Evolutionary conservation across 2,329 filamentous ascomycete species (phyloP).

Genomic region (Diplodia seriata): DNA sequence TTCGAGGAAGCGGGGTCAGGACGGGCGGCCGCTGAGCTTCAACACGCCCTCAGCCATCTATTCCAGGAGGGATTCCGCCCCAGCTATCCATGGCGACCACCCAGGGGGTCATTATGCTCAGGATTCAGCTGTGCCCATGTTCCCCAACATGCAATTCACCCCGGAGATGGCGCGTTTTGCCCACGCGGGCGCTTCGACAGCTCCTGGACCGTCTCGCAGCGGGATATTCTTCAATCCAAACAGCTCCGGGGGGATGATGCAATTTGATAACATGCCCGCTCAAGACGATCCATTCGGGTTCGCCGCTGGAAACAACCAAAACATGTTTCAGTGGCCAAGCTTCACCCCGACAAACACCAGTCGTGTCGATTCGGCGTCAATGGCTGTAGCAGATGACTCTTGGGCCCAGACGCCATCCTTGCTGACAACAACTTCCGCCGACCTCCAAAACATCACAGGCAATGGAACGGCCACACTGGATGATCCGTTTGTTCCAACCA

Average conservation of each 20-base stretch:
- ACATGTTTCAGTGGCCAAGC: conserved; percentile 1
- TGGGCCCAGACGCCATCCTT: conserved; percentile 26
- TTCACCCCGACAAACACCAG: conserved; percentile 7
- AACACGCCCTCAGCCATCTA: conserved; percentile 30
- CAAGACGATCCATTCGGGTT: conserved; percentile 32
- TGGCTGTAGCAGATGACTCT: conserved; percentile 19
- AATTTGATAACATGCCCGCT: conserved; percentile 10
- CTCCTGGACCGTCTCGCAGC: conserved; percentile 63
- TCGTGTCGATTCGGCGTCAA: conserved; percentile 22
- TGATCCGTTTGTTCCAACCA: conserved; percentile 44
- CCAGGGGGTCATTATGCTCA: conserved; percentile 5
- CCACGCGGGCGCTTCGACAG: conserved; percentile 60
- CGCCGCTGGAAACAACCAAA: not conserved
- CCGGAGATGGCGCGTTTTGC: conserved; percentile 63
- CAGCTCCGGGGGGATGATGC: conserved; percentile 13
- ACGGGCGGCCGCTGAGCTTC: conserved; percentile 3
- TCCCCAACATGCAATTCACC: conserved; percentile 63
- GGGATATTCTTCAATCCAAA: conserved; percentile 48
- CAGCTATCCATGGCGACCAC: conserved; percentile 3
- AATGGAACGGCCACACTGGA: not conserved
- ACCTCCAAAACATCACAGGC: conserved; percentile 20
- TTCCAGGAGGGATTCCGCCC: conserved; percentile 24
- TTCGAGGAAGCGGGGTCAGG: conserved; percentile 52
- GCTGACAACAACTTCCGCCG: conserved; percentile 26
- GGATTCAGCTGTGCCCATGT: conserved; percentile 52